Evolutionary conservation across 2,329 filamentous ascomycete species (phyloP), one percentile per base, ranked within the genome.

Genomic region (Aspergillus novofumigatus): DNA sequence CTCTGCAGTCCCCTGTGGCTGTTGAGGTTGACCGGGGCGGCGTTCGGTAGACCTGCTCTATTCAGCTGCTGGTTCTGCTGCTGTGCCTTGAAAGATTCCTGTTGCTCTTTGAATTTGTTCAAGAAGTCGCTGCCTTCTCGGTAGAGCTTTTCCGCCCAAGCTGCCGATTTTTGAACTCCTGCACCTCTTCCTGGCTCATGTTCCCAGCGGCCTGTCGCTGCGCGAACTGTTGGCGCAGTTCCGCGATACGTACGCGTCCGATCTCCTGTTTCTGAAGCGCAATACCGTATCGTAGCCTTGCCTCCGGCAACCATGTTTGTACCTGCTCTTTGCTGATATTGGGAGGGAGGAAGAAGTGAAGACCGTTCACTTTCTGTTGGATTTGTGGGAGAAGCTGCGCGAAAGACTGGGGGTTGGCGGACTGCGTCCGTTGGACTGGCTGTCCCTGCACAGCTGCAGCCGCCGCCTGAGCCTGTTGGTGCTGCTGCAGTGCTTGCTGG

Each of bases 211-310:
- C 63, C 57, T 75, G 71, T 23, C 77, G 75, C 55, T 74, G 69
- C 23, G 63, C 59, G 51, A 72, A 73, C 53, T 74, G 71, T 32
- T 73, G 64, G 25, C 76, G 72, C 28, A 81, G 59, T 47, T 80
- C 77, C 21, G 67, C 62, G 51, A 78, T 68, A 28, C 76, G 74
- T n/a, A 69, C 70, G 54, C 73, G 72, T n/a, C 76, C 77, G 17
- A 77, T 70, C 58, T 81, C 78, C 54, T 78, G 74, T 59, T 77
- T 79, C 62, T 81, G 78, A 26, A 81, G 68, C 9, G 77, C 75
- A 55, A 78, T 74, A 25, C 78, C 79, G 65, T 79, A 79, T 60
- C 77, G 72, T 48, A 76, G 62, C 58, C 74, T 77, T 32, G 77
- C 77, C 60, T 81, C 78, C 9, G 70, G 69, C 51, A 81, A 67